phyloP scores from a whole-genome alignment of 164 flowering plant species.

The Taxillus chinensis region DNA sequence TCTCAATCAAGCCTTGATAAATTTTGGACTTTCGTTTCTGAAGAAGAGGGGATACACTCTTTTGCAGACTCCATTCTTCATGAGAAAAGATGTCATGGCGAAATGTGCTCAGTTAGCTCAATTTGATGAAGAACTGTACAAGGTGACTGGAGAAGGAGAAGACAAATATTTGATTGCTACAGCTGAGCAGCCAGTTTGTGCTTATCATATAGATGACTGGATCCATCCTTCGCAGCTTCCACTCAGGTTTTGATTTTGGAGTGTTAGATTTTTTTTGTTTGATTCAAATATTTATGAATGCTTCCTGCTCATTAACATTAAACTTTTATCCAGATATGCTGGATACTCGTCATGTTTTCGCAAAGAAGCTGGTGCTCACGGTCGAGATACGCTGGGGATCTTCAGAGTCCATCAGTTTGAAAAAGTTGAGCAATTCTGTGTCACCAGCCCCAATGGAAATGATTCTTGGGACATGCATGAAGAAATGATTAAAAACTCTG shows the following conservation, averaged over 20 bases:
- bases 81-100: slow-evolving; percentile 92
- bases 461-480: slow-evolving; percentile 88
- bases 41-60: slow-evolving; percentile 44
- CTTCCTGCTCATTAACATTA: slow-evolving; percentile 9
- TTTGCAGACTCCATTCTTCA: slow-evolving; percentile 89
- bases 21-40: slow-evolving; percentile 69
- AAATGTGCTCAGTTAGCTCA: slow-evolving; percentile 97
- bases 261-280: background rate
- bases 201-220: slow-evolving; percentile 92
- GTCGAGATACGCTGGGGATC: slow-evolving; percentile 89
- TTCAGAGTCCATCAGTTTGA: slow-evolving; percentile 97
- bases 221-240: slow-evolving; percentile 88
- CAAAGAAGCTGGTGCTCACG: slow-evolving; percentile 98
- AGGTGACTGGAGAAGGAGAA: slow-evolving; percentile 98
- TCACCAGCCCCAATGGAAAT: slow-evolving; percentile 70
- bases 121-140: slow-evolving; percentile 97
- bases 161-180: slow-evolving; percentile 95
- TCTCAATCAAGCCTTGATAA: slow-evolving; percentile 85
- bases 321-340: slow-evolving; percentile 53
- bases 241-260: slow-evolving; percentile 35
- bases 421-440: slow-evolving; percentile 90
- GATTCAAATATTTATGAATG: background rate
- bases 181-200: slow-evolving; percentile 95
- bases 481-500: slow-evolving; percentile 71
- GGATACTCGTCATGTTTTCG: slow-evolving; percentile 96